Evolutionary conservation across 495 filamentous ascomycete genomes (phyloP).

Genomic region (Glutinoglossum americanum): DNA sequence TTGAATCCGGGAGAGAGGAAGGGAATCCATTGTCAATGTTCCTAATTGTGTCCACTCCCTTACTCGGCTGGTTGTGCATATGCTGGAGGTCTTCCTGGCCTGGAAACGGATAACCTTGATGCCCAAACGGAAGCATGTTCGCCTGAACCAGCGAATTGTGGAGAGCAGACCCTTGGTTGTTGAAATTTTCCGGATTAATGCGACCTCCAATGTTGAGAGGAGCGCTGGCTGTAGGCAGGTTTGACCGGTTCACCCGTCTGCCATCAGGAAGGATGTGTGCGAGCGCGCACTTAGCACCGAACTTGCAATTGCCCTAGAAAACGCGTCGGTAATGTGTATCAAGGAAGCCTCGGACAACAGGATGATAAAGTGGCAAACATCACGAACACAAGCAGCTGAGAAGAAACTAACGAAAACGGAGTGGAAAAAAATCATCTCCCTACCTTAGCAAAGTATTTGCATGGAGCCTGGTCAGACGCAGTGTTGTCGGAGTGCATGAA

Average conservation of each 20-base stretch:
- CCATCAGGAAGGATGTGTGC: slow-evolving; percentile 90
- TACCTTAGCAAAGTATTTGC: slow-evolving; percentile 98
- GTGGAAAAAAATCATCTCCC: slow-evolving; percentile 10
- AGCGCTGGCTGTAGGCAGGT: slow-evolving; percentile 19
- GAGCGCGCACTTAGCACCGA: slow-evolving; percentile 89
- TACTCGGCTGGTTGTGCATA: slow-evolving; percentile 8
- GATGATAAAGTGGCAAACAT: slow-evolving; percentile 4
- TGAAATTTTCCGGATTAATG: slow-evolving; percentile 44
- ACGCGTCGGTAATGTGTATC: not conserved
- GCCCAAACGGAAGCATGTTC: slow-evolving; percentile 21
- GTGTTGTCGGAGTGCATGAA: slow-evolving; percentile 80
- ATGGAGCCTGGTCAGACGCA: slow-evolving; percentile 59
- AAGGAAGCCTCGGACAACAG: not conserved
- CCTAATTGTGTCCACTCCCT: slow-evolving; percentile 34
- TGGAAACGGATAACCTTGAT: slow-evolving; percentile 18
- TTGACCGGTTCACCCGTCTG: slow-evolving; percentile 57
- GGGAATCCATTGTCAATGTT: slow-evolving; percentile 38
- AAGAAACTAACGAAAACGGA: not conserved
- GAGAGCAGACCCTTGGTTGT: slow-evolving; percentile 49
- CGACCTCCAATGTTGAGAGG: slow-evolving; percentile 49
- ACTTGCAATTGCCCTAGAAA: slow-evolving; percentile 88
- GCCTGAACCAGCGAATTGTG: slow-evolving; percentile 67
- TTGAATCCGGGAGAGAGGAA: slow-evolving; percentile 23
- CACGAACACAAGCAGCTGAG: not conserved
- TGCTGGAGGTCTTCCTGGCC: slow-evolving; percentile 16